Evolutionary conservation across 2,329 filamentous ascomycete genomes (phyloP), one percentile per base, ranked within the genome.

Genomic region (Penicillium verrucosum): DNA sequence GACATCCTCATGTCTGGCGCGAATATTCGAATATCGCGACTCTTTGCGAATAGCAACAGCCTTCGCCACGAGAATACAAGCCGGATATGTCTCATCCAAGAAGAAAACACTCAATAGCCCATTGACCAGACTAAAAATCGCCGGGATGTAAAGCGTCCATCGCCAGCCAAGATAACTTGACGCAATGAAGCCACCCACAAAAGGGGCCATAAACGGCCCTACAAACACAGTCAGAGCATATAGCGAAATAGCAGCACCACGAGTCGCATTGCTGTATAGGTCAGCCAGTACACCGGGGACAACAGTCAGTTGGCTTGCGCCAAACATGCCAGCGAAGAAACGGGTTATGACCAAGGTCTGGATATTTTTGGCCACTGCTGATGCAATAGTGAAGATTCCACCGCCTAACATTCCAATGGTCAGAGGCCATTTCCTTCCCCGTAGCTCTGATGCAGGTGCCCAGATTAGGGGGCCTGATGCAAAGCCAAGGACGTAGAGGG

Each of bases 381-480:
- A 74, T 9, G 72, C 75, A 38, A 81, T 75, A 25, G 73, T 77
- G 63, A 81, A 80, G 5, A 80, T 61, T 0, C 66, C 75, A 6
- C 76, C 69, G 0, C 71, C 66, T 18, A 76, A 60, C 51, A 80
- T 68, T 2, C 74, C 73, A 16, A 76, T 71, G 1, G 78, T 36
- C 70, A 79, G 57, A 72, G 83, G 42, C 82, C 77, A 54, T 74
- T 79, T 85, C 68, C 83, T 70, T 0, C 83, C 84, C 46, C 78
- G 82, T 9, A 85, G 75, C 65, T 88, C 85, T 43, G 79, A 82
- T 21, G 86, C 65, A 0, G 85, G 85, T 4, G 82, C 84, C 82
- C 83, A 86, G 2, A 88, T 63, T 16, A 88, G 61, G 0, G 85
- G 85, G 0, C 86, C 86, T 9, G 85, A 59, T 3, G 79, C 80